These are phyloP conservation scores for Celoporthe dispersa DNA, from an alignment of 2,329 filamentous ascomycete species.

Conservation along the genomic window DNA sequence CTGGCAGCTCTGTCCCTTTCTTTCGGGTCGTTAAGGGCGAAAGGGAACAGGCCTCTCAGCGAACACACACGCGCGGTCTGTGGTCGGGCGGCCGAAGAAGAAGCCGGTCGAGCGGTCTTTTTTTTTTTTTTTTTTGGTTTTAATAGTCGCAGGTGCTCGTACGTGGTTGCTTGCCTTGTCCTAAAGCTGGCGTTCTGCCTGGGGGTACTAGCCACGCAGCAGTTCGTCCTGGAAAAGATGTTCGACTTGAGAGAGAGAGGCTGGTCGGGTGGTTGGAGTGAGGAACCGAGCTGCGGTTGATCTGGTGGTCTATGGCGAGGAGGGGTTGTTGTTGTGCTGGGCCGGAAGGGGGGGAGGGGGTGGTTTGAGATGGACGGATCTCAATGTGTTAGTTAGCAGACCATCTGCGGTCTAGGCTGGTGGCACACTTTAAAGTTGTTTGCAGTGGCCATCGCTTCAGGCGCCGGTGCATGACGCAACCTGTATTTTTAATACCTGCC, in stretches of 20 bases:
- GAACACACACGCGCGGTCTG: neutral
- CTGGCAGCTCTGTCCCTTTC: neutral
- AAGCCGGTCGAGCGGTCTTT: neutral
- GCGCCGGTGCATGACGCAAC: slow-evolving; percentile 15
- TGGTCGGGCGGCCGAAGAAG: neutral
- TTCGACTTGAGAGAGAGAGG: neutral
- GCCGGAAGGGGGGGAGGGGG: neutral
- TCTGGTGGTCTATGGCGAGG: neutral
- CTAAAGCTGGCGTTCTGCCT: neutral
- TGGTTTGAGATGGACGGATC: neutral
- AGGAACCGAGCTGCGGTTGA: too few relatives aligned
- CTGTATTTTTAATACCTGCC: too few relatives aligned
- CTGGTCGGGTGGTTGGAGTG: neutral
- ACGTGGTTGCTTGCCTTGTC: neutral
- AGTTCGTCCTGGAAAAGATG: neutral
- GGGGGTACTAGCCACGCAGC: neutral
- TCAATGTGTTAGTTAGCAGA: neutral
- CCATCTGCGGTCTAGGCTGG: neutral
- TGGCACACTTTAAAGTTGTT: neutral
- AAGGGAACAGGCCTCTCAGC: neutral
- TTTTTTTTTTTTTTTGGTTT: too few relatives aligned
- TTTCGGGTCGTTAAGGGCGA: neutral
- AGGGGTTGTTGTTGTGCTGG: neutral
- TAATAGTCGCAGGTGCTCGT: neutral
- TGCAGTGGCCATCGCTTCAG: slow-evolving; percentile 2